Conservation (phyloP, 2,329 filamentous ascomycete species). For the Cladosporium phlei region DNA sequence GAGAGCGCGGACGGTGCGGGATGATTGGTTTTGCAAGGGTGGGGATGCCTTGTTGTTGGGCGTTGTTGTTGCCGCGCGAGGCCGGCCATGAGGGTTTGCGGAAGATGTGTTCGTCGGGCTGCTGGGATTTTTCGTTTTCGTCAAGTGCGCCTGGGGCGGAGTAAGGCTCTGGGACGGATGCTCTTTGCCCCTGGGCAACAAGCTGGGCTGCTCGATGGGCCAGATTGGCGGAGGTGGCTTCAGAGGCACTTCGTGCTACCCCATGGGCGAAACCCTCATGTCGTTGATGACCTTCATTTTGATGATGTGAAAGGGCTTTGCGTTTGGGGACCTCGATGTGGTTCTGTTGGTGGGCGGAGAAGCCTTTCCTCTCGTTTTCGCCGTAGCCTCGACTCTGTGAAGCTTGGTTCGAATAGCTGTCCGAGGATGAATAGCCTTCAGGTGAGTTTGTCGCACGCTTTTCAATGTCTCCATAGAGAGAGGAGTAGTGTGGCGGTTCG, state of each 20-base stretch:
- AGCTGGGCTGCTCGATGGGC: conserved; percentile 16
- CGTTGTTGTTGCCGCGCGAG: conserved; percentile 20
- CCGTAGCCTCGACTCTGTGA: conserved; percentile 26
- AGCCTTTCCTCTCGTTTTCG: conserved; percentile 17
- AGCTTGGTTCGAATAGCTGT: conserved; percentile 33
- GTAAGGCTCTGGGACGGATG: neutral
- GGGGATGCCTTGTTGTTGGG: conserved; percentile 15
- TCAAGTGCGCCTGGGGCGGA: conserved; percentile 1
- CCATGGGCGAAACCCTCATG: conserved; percentile 1
- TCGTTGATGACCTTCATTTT: conserved; percentile 11
- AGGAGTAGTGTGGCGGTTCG: too few species aligned
- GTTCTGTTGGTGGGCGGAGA: conserved; percentile 8
- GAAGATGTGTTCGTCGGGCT: conserved; percentile 19
- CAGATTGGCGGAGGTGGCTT: conserved; percentile 12
- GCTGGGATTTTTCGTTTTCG: conserved; percentile 4
- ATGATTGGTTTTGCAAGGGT: conserved; percentile 22
- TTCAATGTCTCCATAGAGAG: too few species aligned
- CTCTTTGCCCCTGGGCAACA: neutral
- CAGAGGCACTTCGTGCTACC: conserved; percentile 16
- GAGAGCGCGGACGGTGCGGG: conserved; percentile 1
- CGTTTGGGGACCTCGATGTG: conserved; percentile 40
- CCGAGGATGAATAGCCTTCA: conserved; percentile 35
- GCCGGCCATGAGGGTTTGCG: conserved; percentile 32
- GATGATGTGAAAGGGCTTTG: conserved; percentile 35
- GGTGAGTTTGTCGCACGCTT: conserved; percentile 41